These are phyloP conservation scores for Diplodia intermedia DNA, from an alignment of 2,329 filamentous ascomycete genomes.

Conservation along the genomic window DNA sequence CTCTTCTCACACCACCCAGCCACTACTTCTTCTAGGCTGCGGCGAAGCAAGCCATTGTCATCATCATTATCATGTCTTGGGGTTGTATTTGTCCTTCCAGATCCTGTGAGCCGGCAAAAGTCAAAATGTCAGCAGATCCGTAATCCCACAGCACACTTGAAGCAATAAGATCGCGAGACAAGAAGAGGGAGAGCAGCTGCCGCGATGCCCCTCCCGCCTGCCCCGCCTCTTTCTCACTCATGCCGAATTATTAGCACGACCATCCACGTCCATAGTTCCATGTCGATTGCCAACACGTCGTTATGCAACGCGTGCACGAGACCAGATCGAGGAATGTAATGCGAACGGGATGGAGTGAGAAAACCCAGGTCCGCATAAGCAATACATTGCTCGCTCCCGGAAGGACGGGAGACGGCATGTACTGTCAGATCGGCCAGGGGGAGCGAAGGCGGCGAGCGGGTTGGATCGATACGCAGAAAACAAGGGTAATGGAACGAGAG, in stretches of 20 bases:
- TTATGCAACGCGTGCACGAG: background rate
- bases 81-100: conserved; percentile 94
- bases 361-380: background rate
- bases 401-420: background rate
- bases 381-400: conserved; percentile 1
- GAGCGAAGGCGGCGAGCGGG: background rate
- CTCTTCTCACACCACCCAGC: background rate
- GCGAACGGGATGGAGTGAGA: background rate
- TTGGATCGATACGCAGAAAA: background rate
- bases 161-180: background rate
- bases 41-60: conserved; percentile 1
- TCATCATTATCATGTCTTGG: conserved; percentile 47
- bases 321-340: background rate
- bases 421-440: background rate
- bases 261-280: background rate
- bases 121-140: conserved; percentile 14
- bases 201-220: background rate
- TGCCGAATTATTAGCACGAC: background rate
- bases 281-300: background rate
- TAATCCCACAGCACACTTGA: background rate
- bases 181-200: background rate
- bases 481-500: background rate
- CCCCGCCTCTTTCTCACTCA: background rate
- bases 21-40: background rate
- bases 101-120: conserved; percentile 68